Conservation (phyloP, 2,329 filamentous ascomycete genomes). For the Hansfordia pulvinata region DNA sequence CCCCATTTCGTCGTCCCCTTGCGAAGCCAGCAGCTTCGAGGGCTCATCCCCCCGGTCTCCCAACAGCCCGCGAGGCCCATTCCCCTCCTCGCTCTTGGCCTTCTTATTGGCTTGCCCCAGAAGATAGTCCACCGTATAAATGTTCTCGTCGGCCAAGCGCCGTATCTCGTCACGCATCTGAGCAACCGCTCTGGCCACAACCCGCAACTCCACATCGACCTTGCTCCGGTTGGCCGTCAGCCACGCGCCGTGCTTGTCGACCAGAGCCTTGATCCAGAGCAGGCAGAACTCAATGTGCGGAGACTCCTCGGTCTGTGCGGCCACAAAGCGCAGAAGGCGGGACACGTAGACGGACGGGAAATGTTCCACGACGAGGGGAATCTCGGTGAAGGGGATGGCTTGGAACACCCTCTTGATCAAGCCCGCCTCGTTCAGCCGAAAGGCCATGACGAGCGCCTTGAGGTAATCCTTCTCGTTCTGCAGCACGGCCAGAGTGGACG, state of each 20-base stretch:
- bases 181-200: slow-evolving; percentile 67
- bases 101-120: slow-evolving; percentile 30
- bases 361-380: slow-evolving; percentile 63
- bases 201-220: slow-evolving; percentile 71
- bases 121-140: slow-evolving; percentile 80
- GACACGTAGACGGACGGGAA: slow-evolving; percentile 79
- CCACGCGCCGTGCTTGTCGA: slow-evolving; percentile 75
- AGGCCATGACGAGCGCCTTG: slow-evolving; percentile 91
- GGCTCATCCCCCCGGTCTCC: slow-evolving; percentile 7
- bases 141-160: slow-evolving; percentile 73
- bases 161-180: slow-evolving; percentile 75
- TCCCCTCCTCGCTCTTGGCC: slow-evolving; percentile 3
- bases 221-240: slow-evolving; percentile 69
- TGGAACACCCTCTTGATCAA: slow-evolving; percentile 81
- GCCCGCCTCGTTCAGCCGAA: slow-evolving; percentile 78
- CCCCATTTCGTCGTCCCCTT: slow-evolving; percentile 6
- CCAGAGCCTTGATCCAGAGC: slow-evolving; percentile 73
- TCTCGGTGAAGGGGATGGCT: slow-evolving; percentile 60
- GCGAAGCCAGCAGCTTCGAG: slow-evolving; percentile 10
- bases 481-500: slow-evolving; percentile 60
- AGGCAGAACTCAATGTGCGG: slow-evolving; percentile 93
- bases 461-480: slow-evolving; percentile 65
- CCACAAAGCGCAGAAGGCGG: slow-evolving; percentile 74
- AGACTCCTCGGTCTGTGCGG: slow-evolving; percentile 74
- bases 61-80: slow-evolving; percentile 1